phyloP scores from a whole-genome alignment of 805 yeast species.

The Metschnikowia matae region DNA sequence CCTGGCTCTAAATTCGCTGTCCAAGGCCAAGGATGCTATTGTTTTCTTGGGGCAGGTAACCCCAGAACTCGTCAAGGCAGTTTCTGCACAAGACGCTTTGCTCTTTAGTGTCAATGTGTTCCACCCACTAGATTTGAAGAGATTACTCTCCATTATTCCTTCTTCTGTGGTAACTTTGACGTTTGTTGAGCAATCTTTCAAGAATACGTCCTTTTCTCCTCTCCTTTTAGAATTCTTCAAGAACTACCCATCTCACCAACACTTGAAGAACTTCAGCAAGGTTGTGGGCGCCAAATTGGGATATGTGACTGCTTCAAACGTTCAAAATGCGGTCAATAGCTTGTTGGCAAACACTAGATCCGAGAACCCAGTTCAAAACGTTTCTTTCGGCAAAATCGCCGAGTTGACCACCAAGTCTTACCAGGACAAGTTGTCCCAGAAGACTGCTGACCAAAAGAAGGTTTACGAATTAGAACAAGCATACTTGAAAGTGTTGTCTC shows the following conservation, averaged over 20 bases:
- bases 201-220: conserved; percentile 50
- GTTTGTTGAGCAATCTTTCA: conserved; percentile 59
- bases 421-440: conserved; percentile 19
- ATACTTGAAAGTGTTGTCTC: conserved; percentile 69
- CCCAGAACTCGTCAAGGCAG: conserved; percentile 39
- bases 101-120: conserved; percentile 59
- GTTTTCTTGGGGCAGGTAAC: conserved; percentile 61
- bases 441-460: conserved; percentile 39
- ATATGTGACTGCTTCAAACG: conserved; percentile 37
- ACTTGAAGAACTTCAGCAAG: conserved; percentile 44
- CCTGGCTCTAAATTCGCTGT: conserved; percentile 24
- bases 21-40: conserved; percentile 45
- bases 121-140: conserved; percentile 66
- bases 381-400: conserved; percentile 51
- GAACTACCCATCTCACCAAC: conserved; percentile 46
- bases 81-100: conserved; percentile 37
- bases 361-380: conserved; percentile 56
- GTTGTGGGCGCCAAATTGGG: conserved; percentile 56
- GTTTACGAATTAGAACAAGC: conserved; percentile 65
- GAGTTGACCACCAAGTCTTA: conserved; percentile 28
- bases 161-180: conserved; percentile 51
- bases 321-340: conserved; percentile 40
- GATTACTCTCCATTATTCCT: conserved; percentile 51
- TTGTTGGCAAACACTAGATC: conserved; percentile 51
- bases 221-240: conserved; percentile 72